phyloP scores from a whole-genome alignment of 768 basidiomycete species.

The Lactarius evosmus region DNA sequence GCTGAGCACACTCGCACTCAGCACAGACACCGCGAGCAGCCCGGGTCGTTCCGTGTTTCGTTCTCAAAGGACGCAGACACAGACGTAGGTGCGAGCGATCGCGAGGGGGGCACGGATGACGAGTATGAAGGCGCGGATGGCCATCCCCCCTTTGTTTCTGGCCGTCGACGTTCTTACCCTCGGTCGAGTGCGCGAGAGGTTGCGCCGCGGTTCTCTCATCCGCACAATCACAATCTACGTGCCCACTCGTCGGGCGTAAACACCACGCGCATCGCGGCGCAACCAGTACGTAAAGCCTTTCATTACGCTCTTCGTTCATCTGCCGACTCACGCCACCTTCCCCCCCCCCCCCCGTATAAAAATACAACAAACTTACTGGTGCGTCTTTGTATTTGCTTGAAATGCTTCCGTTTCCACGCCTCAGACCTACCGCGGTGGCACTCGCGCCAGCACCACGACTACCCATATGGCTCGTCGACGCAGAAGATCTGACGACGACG shows the following conservation, averaged over 20 bases:
- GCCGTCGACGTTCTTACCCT: neutral
- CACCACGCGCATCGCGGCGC: constrained; percentile 7
- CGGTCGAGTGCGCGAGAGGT: neutral
- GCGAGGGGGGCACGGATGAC: neutral
- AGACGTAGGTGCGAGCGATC: neutral
- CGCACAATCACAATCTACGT: constrained; percentile 18
- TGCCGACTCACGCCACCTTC: neutral
- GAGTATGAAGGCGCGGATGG: neutral
- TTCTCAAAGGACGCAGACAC: neutral
- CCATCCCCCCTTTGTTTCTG: constrained; percentile 12
- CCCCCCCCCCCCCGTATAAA: neutral
- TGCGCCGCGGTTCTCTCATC: constrained; percentile 9
- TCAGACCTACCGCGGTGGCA: neutral
- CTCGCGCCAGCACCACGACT: neutral
- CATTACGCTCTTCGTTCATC: neutral
- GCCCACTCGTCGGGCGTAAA: neutral
- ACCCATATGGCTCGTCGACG: constrained; percentile 12
- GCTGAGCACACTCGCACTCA: neutral
- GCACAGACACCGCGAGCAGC: constrained; percentile 9
- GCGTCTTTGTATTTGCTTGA: constrained; percentile 1
- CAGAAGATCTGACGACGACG: constrained; percentile 6
- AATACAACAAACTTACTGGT: neutral
- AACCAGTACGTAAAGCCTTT: constrained; percentile 19
- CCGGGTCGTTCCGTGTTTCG: neutral
- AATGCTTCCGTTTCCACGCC: neutral